Conservation (phyloP, 2,329 filamentous ascomycete species). For the Beauveria asiatica region DNA sequence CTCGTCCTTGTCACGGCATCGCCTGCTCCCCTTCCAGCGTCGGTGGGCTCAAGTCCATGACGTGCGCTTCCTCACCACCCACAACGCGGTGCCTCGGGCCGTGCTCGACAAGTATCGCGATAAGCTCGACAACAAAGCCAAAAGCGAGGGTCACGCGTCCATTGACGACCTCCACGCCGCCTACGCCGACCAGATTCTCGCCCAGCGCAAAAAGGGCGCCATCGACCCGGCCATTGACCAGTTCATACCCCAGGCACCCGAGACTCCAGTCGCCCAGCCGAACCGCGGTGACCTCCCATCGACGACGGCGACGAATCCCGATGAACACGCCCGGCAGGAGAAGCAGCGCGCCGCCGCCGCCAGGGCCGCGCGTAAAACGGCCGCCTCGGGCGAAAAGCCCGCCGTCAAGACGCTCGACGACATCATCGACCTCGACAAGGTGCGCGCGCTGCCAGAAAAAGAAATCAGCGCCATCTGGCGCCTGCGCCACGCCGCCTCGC, state of each 20-base stretch:
- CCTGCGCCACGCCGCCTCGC: conserved; percentile 66
- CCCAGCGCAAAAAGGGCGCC: conserved; percentile 59
- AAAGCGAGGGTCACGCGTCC: conserved; percentile 59
- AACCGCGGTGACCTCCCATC: conserved; percentile 24
- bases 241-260: conserved; percentile 25
- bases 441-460: conserved; percentile 59
- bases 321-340: conserved; percentile 11
- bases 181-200: conserved; percentile 75
- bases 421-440: conserved; percentile 72
- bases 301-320: conserved; percentile 12
- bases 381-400: conserved; percentile 19
- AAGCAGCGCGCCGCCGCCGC: not conserved
- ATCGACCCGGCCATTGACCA: conserved; percentile 33
- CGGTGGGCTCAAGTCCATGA: conserved; percentile 91
- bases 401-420: conserved; percentile 39
- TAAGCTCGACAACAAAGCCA: conserved; percentile 77
- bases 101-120: conserved; percentile 78
- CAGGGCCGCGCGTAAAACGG: conserved; percentile 13
- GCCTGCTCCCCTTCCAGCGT: conserved; percentile 47
- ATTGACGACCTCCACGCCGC: conserved; percentile 70
- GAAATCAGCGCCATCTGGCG: conserved; percentile 89
- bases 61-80: conserved; percentile 79
- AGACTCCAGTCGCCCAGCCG: conserved; percentile 28
- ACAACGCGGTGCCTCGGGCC: conserved; percentile 50
- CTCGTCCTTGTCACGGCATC: conserved; percentile 7